These are phyloP conservation scores for Marasmius tenuissimus DNA, from an alignment of 1,284 basidiomycete genomes.

Conservation along the genomic window DNA sequence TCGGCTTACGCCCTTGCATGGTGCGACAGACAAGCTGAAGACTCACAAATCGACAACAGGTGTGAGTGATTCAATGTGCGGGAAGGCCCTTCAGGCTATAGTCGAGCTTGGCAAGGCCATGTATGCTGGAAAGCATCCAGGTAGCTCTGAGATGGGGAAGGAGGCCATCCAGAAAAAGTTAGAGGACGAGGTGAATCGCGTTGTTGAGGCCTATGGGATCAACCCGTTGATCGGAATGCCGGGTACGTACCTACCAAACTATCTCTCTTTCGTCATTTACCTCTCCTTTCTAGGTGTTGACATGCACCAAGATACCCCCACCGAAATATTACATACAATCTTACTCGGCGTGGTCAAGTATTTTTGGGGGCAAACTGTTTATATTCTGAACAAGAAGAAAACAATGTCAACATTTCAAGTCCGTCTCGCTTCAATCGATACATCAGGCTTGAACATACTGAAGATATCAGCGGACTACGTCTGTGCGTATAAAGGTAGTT, in stretches of 20 bases:
- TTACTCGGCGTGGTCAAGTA: conserved; percentile 37
- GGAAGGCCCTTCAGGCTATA: conserved; percentile 1
- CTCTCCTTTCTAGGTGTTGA: conserved; percentile 30
- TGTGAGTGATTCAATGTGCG: conserved; percentile 6
- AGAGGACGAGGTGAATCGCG: not conserved
- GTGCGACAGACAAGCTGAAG: conserved; percentile 27
- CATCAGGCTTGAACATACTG: conserved; percentile 18
- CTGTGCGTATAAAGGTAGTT: conserved; percentile 19
- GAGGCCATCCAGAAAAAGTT: not conserved
- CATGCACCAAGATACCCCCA: conserved; percentile 30
- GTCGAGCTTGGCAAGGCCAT: conserved; percentile 15
- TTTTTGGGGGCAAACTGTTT: conserved; percentile 23
- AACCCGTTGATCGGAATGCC: not conserved
- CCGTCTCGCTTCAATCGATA: too few species aligned
- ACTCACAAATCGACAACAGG: conserved; percentile 28
- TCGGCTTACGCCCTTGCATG: conserved; percentile 14
- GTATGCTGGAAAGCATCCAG: not conserved
- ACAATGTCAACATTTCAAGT: too few species aligned
- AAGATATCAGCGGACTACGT: conserved; percentile 22
- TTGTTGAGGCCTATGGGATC: not conserved
- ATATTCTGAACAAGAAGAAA: too few species aligned
- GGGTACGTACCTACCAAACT: too few species aligned
- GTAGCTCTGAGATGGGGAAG: not conserved
- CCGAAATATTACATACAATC: conserved; percentile 36
- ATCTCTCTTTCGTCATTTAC: too few species aligned